Base-by-base conservation (phyloP, 306 rosid species). In the Quercus aquifolioides region DNA sequence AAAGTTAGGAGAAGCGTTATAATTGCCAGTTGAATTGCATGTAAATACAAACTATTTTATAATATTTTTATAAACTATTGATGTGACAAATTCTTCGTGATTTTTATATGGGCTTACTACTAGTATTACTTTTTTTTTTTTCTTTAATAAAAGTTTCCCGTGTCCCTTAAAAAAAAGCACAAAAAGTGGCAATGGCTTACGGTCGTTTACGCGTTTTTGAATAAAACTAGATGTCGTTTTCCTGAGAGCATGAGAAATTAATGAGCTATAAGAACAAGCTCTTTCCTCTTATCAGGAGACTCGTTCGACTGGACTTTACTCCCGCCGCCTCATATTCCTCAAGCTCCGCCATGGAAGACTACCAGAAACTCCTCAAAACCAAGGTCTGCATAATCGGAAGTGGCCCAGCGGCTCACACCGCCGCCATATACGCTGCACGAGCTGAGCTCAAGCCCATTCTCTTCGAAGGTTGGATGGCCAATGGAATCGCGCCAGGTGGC, bases 401-500 rank as follows among this genome's bases (percentile, higher is more conserved):
- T 67, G 97, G 97, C n/a, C 98, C 97, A 1, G 88, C 96, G 10
- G 97, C 90, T 30, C 96, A 94, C 81, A 90, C 98, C 1, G 96
- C 97, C 41, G 97, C 98, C 71, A 89, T 92, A 0, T 94, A 94
- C 78, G 91, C 98, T 4, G 91, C 97, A n/a, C 89, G 97, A 23
- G 98, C 97, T 0, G 97, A 94, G 90, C 96, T 94, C 15, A 90
- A 89, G 79, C 98, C 98, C 5, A 75, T 92, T 8, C 92, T 94
- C 67, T 94, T 94, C 68, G 97, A 94, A 51, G 97, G 97, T 2
- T 92, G 95, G 92, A 94, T 92, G 97, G 98, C 97, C 60, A 92
- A 92, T 83, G 93, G 81, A 72, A 89, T 94, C 76, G 96, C 92
- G 65, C 93, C 97, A 19, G 98, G 97, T 6, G 94, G 98, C 25